Conservation (phyloP, 139 green algal genomes). For the Axilococcus clingmanii region DNA sequence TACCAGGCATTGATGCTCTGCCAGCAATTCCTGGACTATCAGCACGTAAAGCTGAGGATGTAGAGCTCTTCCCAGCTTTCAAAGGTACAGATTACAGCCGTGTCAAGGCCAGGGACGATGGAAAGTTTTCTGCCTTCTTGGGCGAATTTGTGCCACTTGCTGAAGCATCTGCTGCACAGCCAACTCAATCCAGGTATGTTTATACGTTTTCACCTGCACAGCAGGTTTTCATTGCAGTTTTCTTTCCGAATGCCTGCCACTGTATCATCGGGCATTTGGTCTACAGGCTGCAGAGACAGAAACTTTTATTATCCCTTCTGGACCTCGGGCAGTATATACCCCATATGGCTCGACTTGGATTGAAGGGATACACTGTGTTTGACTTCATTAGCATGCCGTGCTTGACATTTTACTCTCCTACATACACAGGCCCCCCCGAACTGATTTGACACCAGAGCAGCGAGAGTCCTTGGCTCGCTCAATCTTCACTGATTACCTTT, state of each 20-base stretch:
- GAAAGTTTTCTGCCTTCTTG: slow-evolving; percentile 31
- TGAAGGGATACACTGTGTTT: too few relatives aligned
- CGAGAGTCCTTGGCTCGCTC: slow-evolving; percentile 23
- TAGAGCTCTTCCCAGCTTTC: slow-evolving; percentile 51
- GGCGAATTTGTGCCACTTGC: slow-evolving; percentile 33
- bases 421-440: slow-evolving; percentile 11
- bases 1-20: slow-evolving; percentile 15
- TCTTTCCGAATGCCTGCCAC: slow-evolving; percentile 2
- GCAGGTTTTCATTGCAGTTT: background rate
- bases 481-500: slow-evolving; percentile 41
- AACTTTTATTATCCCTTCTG: too few relatives aligned
- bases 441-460: slow-evolving; percentile 30
- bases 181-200: slow-evolving; percentile 4
- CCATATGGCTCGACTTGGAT: too few relatives aligned
- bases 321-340: too few relatives aligned
- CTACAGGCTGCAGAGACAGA: slow-evolving; percentile 25
- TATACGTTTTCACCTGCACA: background rate
- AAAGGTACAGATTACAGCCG: slow-evolving; percentile 15
- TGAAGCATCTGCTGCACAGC: background rate
- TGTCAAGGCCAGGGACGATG: background rate
- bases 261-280: slow-evolving; percentile 8
- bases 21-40: slow-evolving; percentile 32
- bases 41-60: slow-evolving; percentile 29
- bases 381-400: too few relatives aligned
- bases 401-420: too few relatives aligned